These are phyloP conservation scores for Roridomyces roridus DNA, from an alignment of 768 basidiomycete genomes.

Conservation along the genomic window DNA sequence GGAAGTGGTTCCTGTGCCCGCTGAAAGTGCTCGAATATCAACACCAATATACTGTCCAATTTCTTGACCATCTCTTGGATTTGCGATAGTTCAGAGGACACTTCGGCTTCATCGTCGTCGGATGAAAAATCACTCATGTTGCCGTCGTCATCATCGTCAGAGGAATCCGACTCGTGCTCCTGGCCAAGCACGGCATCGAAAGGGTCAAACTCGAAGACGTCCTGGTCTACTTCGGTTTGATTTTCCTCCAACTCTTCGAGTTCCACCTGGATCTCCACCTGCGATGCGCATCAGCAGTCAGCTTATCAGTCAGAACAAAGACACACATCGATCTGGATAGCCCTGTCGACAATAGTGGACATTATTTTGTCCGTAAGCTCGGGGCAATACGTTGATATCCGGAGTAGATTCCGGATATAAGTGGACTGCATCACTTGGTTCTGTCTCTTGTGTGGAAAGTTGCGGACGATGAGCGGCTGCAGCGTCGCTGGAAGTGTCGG, in stretches of 20 bases:
- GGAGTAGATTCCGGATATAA: conserved; percentile 89
- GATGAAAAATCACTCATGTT: conserved; percentile 80
- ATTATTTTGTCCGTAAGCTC: conserved; percentile 86
- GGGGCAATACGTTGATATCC: conserved; percentile 85
- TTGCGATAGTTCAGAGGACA: conserved; percentile 66
- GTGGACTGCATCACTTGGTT: conserved; percentile 79
- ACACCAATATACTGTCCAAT: conserved; percentile 84
- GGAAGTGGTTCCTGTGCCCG: conserved; percentile 42
- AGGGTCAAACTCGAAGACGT: conserved; percentile 79
- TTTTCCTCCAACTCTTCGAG: conserved; percentile 76
- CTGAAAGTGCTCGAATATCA: conserved; percentile 87
- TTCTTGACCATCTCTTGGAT: conserved; percentile 91
- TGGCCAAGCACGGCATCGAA: conserved; percentile 87
- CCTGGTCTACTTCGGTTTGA: conserved; percentile 56
- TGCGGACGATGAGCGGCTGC: conserved; percentile 79
- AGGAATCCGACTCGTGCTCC: conserved; percentile 66
- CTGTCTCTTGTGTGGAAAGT: conserved; percentile 95
- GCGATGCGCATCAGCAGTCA: neutral
- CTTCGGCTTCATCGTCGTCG: conserved; percentile 51
- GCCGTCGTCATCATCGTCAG: conserved; percentile 57
- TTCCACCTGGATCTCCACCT: conserved; percentile 98
- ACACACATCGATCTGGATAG: conserved; percentile 93
- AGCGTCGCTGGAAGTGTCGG: conserved; percentile 91
- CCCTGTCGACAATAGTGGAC: conserved; percentile 89
- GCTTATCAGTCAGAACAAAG: neutral